Evolutionary conservation across 805 yeast species (phyloP), one percentile per base, ranked within the genome.

Genomic region (Starmera quercuum): DNA sequence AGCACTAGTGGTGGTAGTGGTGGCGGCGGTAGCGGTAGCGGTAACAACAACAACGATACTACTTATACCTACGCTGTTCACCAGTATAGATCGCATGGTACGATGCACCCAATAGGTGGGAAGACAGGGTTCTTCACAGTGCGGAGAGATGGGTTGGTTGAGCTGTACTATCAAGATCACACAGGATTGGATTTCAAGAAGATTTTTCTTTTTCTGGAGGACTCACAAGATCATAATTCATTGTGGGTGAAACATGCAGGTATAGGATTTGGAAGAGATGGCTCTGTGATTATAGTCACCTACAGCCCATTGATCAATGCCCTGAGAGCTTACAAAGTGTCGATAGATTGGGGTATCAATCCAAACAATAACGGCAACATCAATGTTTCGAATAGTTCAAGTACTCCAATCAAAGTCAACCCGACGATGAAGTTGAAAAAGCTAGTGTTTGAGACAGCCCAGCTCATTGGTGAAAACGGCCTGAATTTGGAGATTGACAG

Each of bases 41-140:
- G 17, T 5, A 25, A 14, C 15, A 18, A 18, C 12, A 22, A 27
- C 7, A 11, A 11, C 2, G 15, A n/a, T 5, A 44, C 39, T 20
- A 54, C 53, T 22, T 78, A 66, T 54, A 58, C 54, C 7, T 85
- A 82, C 51, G 69, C 71, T 3, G 76, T 79, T 1, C 67, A 64
- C 31, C 85, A 76, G 48, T 70, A 69, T 39, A 71, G 68, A 45
- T 66, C 84, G 1, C 60, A 62, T 35, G 83, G 85, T 6, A 70
- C 77, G 1, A 59, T 74, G 44, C 92, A 83, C 54, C 92, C 95
- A 4, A 57, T 75, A 17, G 54, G 69, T 12, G 66, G 79, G 4
- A 80, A 79, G 42, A 81, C 81, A 37, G 92, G 88, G 2, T 75
- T 86, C 45, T 56, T 83, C 17, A 76, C 75, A 1, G 59, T 83